phyloP scores from a whole-genome alignment of 2,329 filamentous ascomycete genomes.

The Beauveria scarabaeidicola region DNA sequence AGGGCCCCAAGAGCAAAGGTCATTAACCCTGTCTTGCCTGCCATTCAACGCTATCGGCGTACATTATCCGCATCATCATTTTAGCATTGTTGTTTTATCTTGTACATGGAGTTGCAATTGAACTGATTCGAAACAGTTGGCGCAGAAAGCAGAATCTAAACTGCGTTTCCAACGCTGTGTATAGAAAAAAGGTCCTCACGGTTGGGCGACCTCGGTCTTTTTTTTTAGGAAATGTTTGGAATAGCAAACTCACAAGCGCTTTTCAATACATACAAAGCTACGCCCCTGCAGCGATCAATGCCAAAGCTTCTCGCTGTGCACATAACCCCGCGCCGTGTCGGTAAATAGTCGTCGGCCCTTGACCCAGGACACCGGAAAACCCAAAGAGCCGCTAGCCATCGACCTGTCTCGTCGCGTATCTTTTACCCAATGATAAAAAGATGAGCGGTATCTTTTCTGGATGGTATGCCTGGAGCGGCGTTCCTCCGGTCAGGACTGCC shows the following conservation, averaged over 20 bases:
- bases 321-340: slow-evolving; percentile 22
- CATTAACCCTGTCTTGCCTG: not conserved
- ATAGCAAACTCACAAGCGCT: not conserved
- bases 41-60: not conserved
- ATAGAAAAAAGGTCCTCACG: not conserved
- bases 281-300: slow-evolving; percentile 13
- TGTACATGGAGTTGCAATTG: not conserved
- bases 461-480: slow-evolving; percentile 13
- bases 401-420: slow-evolving; percentile 24
- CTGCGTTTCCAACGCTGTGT: not conserved
- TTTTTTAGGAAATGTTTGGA: not conserved
- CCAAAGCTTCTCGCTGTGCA: slow-evolving; percentile 21
- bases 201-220: not conserved
- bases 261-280: not conserved
- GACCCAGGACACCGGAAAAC: slow-evolving; percentile 22
- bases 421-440: slow-evolving; percentile 21
- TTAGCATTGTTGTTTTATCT: not conserved
- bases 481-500: slow-evolving; percentile 14
- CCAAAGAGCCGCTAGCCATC: slow-evolving; percentile 25
- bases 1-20: slow-evolving; percentile 40
- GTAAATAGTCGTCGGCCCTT: slow-evolving; percentile 27
- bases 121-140: slow-evolving; percentile 3
- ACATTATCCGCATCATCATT: not conserved
- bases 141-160: slow-evolving; percentile 4
- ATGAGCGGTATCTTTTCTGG: slow-evolving; percentile 20